phyloP scores from a whole-genome alignment of 768 basidiomycete genomes.

The Lactarius evosmus region DNA sequence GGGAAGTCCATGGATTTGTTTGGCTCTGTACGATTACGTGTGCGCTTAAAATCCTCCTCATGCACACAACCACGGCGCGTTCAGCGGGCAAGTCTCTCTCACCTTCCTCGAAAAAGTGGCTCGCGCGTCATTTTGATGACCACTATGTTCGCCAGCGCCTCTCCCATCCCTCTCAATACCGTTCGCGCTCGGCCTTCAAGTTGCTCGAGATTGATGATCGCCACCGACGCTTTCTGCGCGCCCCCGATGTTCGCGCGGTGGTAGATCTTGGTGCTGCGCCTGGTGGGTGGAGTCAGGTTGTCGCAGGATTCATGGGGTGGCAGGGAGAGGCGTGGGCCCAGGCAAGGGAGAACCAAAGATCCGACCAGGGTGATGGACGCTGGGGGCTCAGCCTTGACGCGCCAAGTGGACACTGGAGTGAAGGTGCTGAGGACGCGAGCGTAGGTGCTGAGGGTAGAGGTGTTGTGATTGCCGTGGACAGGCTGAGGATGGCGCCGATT shows the following conservation, averaged over 20 bases:
- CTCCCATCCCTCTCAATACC: constrained; percentile 48
- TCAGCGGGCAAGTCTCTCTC: constrained; percentile 15
- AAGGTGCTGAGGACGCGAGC: neutral
- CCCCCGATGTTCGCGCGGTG: constrained; percentile 55
- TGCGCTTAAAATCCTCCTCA: neutral
- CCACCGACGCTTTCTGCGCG: constrained; percentile 50
- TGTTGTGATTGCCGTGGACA: constrained; percentile 74
- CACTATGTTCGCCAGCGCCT: constrained; percentile 64
- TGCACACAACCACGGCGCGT: constrained; percentile 14
- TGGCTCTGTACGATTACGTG: too few species aligned
- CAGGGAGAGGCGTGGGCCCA: constrained; percentile 27
- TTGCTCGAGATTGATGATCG: constrained; percentile 71
- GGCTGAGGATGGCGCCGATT: constrained; percentile 70
- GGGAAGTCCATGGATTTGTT: too few species aligned
- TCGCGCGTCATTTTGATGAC: constrained; percentile 65
- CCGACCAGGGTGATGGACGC: neutral
- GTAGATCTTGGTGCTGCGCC: constrained; percentile 92
- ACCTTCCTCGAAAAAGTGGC: constrained; percentile 56
- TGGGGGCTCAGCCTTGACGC: constrained; percentile 18
- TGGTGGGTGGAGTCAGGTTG: constrained; percentile 93
- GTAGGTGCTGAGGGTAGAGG: constrained; percentile 36
- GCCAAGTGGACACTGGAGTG: constrained; percentile 11
- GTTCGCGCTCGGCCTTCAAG: constrained; percentile 91
- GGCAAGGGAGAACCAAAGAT: neutral
- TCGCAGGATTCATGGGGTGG: constrained; percentile 60